These are phyloP conservation scores for Xanthoconium stramineum DNA, from an alignment of 768 basidiomycete species.

Conservation along the genomic window DNA sequence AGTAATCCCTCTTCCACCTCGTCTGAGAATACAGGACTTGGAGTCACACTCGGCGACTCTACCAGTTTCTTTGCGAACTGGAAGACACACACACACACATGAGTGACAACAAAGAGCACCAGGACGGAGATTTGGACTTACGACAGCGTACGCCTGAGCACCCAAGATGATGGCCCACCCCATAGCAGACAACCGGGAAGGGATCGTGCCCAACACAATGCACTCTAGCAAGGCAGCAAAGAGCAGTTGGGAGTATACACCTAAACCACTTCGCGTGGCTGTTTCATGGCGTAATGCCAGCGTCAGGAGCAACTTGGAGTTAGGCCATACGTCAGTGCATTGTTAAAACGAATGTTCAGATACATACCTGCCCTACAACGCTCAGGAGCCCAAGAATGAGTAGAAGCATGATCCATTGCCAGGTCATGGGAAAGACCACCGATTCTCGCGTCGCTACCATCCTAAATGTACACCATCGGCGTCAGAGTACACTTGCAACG, in stretches of 20 bases:
- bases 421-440: slow-evolving; percentile 17
- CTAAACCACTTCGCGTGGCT: slow-evolving; percentile 60
- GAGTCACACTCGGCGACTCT: neutral
- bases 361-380: slow-evolving; percentile 16
- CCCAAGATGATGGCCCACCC: slow-evolving; percentile 65
- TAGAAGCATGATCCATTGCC: slow-evolving; percentile 14
- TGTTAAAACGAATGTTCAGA: too few species aligned
- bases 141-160: slow-evolving; percentile 1
- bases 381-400: slow-evolving; percentile 17
- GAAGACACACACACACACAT: neutral
- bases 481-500: neutral
- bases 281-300: slow-evolving; percentile 64
- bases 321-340: neutral
- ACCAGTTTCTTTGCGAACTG: slow-evolving; percentile 4
- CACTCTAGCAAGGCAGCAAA: slow-evolving; percentile 66
- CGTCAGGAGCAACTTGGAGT: slow-evolving; percentile 48
- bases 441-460: slow-evolving; percentile 6
- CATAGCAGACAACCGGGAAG: slow-evolving; percentile 54
- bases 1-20: neutral
- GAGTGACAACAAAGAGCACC: neutral
- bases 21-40: neutral
- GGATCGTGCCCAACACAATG: slow-evolving; percentile 58
- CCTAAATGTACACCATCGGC: neutral
- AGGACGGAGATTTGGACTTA: neutral
- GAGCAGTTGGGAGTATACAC: slow-evolving; percentile 61